These are phyloP conservation scores for Leccinum rimulosum DNA, from an alignment of 768 basidiomycete genomes.

Conservation along the genomic window DNA sequence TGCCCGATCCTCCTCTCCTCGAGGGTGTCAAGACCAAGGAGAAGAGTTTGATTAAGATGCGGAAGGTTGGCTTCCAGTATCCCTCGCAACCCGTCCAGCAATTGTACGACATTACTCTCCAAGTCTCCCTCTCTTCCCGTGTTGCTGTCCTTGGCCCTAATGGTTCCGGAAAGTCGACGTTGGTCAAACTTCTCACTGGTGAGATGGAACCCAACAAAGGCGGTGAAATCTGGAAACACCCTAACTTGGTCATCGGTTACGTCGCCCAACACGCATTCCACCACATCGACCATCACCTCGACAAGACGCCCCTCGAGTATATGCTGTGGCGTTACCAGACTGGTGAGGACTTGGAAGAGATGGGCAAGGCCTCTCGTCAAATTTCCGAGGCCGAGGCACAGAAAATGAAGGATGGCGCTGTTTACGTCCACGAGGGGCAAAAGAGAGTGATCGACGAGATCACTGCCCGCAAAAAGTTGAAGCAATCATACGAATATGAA, in stretches of 20 bases:
- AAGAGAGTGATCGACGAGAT: constrained; percentile 96
- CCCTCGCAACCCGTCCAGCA: constrained; percentile 83
- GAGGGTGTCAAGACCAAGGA: constrained; percentile 99
- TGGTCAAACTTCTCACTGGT: constrained; percentile 95
- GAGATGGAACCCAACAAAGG: constrained; percentile 96
- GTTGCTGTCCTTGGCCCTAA: constrained; percentile 98
- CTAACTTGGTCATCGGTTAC: constrained; percentile 98
- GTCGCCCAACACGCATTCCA: constrained; percentile 99
- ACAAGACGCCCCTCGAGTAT: constrained; percentile 98
- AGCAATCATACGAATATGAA: constrained; percentile 99
- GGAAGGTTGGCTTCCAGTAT: constrained; percentile 97
- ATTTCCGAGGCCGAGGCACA: constrained; percentile 83
- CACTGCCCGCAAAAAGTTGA: constrained; percentile 89
- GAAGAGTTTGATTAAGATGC: constrained; percentile 96
- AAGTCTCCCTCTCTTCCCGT: constrained; percentile 97
- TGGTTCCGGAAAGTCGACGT: constrained; percentile 97
- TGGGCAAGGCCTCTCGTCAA: constrained; percentile 86
- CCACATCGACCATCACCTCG: constrained; percentile 97
- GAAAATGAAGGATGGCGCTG: constrained; percentile 96
- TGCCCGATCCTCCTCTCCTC: constrained; percentile 93
- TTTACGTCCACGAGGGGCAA: constrained; percentile 87
- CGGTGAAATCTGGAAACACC: constrained; percentile 99
- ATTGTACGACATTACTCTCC: constrained; percentile 90
- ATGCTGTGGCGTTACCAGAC: constrained; percentile 99
- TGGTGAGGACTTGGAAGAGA: constrained; percentile 96